A percentile compares a stretch with the other conserved stretches of the same genome.
phyloP scores from a whole-genome alignment of 257 asterid genomes.

The Penstemon eatonii region DNA sequence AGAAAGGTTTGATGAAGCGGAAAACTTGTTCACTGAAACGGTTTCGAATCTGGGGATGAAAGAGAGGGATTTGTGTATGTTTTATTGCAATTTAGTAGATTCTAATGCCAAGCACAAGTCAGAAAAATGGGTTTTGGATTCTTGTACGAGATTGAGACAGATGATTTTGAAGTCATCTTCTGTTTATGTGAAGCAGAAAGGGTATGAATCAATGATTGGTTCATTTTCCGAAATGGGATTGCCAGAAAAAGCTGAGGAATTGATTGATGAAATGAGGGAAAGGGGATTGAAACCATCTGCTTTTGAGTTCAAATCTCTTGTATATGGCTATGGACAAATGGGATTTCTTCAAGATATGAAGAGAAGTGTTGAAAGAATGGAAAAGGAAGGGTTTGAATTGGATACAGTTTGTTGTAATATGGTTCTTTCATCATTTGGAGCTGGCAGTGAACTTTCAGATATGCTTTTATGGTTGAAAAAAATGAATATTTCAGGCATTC shows the following conservation, averaged over 20 bases:
- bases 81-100: constrained; percentile 62
- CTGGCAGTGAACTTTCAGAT: constrained; percentile 49
- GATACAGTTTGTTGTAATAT: constrained; percentile 79
- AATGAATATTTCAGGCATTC: constrained; percentile 48
- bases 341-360: constrained; percentile 75
- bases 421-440: constrained; percentile 78
- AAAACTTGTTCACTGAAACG: constrained; percentile 46
- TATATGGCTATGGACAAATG: constrained; percentile 73
- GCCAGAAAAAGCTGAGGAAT: constrained; percentile 61
- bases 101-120: constrained; percentile 56
- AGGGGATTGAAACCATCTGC: constrained; percentile 54
- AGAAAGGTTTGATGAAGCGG: constrained; percentile 53
- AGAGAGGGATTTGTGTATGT: constrained; percentile 59
- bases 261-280: constrained; percentile 64
- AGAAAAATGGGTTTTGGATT: constrained; percentile 44
- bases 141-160: constrained; percentile 41
- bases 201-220: constrained; percentile 56
- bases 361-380: constrained; percentile 52
- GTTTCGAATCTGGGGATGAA: constrained; percentile 42
- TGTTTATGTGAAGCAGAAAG: constrained; percentile 58
- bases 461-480: constrained; percentile 64
- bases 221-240: constrained; percentile 65
- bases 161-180: constrained; percentile 48
- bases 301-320: constrained; percentile 57
- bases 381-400: constrained; percentile 54